Base-by-base conservation (phyloP, 495 filamentous ascomycete genomes). In the Pyrenula massariospora region DNA sequence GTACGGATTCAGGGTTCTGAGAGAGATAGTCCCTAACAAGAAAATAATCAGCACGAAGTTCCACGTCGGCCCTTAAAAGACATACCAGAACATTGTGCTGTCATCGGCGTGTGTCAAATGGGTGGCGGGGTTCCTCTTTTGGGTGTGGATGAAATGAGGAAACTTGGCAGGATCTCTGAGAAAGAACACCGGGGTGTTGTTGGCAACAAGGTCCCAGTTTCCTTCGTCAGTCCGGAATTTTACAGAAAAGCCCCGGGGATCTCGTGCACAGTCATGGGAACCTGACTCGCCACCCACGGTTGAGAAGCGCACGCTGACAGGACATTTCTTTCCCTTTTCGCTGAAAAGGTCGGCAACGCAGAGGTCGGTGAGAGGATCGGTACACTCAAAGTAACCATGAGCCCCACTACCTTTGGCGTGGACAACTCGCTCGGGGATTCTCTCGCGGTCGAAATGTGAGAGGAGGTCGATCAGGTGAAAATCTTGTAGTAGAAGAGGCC, bases 151-250 rank as follows among this genome's bases (percentile, higher is more conserved):
- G 64, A 92, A 79, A 53, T 80, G 73, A 12, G 88, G 86, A 66
- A 89, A 89, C 66, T 91, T 88, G 64, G 78, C 71, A 1, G 87
- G 85, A 59, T 91, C 87, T n/a, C 87, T 83, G 22, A 88, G 66
- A 74, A 91, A 91, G 77, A 91, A 91, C 25, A 91, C 77, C 0
- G 87, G 87, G 3, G 80, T 83, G 68, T 86, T 83, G 69, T 85
- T 85, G 62, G 77, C 81, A 23, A 87, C 84, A 73, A 80, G 83
- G 60, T 91, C 88, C 77, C 81, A 88, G 67, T 91, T 90, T 12
- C 87, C 87, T 63, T 94, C 84, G 12, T 87, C 74, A 1, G 89
- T 91, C 62, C 87, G 89, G 75, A 92, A 86, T 72, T 89, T 91
- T 68, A 86, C 70, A 24, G 85, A 78, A 58, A 86, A 88, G 0